Conservation (phyloP, 306 rosid genomes). For the Acacia melanoxylon region DNA sequence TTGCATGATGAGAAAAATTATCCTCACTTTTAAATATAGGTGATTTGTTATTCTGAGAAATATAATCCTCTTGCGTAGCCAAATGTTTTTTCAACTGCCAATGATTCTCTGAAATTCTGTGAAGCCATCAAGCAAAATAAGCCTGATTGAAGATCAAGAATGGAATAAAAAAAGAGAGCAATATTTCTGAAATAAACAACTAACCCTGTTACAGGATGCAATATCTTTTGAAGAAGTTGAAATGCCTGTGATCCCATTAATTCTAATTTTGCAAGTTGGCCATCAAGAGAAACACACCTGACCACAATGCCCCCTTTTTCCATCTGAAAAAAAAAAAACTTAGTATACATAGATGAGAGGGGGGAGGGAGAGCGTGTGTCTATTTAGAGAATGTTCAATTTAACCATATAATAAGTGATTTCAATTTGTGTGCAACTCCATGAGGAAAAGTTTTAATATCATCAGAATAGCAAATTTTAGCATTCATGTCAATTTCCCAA, state of each 20-base stretch:
- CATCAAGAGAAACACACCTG: slow-evolving; percentile 71
- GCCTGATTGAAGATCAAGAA: slow-evolving; percentile 7
- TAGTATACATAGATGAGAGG: neutral
- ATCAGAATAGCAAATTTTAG: slow-evolving; percentile 19
- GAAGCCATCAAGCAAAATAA: slow-evolving; percentile 18
- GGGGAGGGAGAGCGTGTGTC: neutral
- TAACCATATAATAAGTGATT: neutral
- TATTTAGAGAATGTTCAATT: neutral
- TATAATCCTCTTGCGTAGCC: slow-evolving; percentile 33
- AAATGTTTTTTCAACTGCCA: slow-evolving; percentile 43
- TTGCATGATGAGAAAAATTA: slow-evolving; percentile 45
- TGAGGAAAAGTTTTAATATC: slow-evolving; percentile 3
- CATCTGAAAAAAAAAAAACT: slow-evolving; percentile 48
- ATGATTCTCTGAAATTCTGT: slow-evolving; percentile 51
- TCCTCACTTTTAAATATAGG: slow-evolving; percentile 44
- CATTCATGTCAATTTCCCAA: neutral
- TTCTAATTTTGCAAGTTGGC: slow-evolving; percentile 80
- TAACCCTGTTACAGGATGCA: slow-evolving; percentile 59
- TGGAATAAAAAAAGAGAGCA: neutral
- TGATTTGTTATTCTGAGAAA: slow-evolving; percentile 37
- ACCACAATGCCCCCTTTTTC: slow-evolving; percentile 48
- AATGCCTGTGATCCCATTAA: slow-evolving; percentile 66
- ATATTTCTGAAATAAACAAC: slow-evolving; percentile 22
- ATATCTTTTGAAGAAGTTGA: slow-evolving; percentile 69
- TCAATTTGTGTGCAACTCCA: slow-evolving; percentile 3